Base-by-base conservation (phyloP, 805 yeast genomes). In the Ogataea glucozyma region DNA sequence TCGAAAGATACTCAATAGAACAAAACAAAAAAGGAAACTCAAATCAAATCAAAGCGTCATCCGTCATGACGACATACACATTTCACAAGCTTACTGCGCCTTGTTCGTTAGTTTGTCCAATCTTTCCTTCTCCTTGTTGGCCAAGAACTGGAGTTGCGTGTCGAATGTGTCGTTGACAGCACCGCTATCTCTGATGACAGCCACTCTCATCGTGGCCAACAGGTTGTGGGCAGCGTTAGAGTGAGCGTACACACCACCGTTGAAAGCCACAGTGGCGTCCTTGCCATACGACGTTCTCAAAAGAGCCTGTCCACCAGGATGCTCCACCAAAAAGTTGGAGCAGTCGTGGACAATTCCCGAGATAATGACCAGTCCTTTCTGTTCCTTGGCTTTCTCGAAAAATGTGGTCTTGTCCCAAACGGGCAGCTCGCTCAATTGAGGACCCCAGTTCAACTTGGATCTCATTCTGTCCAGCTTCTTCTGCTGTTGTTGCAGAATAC, bases 201-300 rank as follows among this genome's bases (percentile, higher is more conserved):
- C 93, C 13, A 86, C 81, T 73, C 95, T 81, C 86, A 85, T 78
- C 12, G 85, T 80, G 14, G 91, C 88, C 64, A 86, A 74, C 59
- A 85, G 68, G 64, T 86, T 86, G 64, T 84, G 89, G 17, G 93
- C 95, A 48, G 95, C 93, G 56, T 85, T 86, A 7, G 91, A 83
- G 60, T 86, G 95, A 10, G 85, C 79, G 59, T 86, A 86, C 22
- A 86, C 93, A 60, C 88, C 90, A 61, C 95, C 95, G 60, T 83
- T 83, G 72, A 86, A 86, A 1, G 90, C 93, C 60, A 76, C 77
- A 11, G 91, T 83, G 20, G 91, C 91, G 63, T 86, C 93, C 62
- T 84, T 85, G 56, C 91, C 90, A 47, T 76, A 67, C 2, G 90
- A 81, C 24, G 89, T 81, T 54, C 77, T 73, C 37, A 86, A 66